A percentile compares a stretch with the other conserved stretches of the same genome.
Evolutionary conservation across 305 asterid species (phyloP).

Genomic region (Fraxinus paxiana): DNA sequence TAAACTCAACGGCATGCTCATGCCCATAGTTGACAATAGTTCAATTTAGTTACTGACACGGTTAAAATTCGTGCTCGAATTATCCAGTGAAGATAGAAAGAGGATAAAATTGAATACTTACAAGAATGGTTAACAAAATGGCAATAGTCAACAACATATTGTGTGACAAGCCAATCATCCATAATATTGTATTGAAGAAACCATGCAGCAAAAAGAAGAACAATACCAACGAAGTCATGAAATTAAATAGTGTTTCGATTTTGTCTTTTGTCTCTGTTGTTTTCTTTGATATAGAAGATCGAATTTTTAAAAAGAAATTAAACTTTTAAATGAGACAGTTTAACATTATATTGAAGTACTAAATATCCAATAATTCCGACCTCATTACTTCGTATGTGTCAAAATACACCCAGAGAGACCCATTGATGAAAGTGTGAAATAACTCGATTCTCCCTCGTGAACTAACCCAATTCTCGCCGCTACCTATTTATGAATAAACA

Average conservation of each 20-base stretch:
- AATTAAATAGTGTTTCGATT: too few relatives aligned
- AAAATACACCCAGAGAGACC: background rate
- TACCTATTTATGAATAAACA: background rate
- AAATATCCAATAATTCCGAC: background rate
- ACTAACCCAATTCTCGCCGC: background rate
- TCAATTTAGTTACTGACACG: background rate
- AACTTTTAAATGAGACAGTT: background rate
- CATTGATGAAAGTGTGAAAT: background rate
- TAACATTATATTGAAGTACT: background rate
- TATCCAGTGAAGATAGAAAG: background rate
- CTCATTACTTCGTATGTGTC: background rate
- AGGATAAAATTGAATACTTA: background rate
- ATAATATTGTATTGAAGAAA: slow-evolving; percentile 30
- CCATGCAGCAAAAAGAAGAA: slow-evolving; percentile 23
- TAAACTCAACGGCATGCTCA: background rate
- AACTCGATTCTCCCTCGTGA: background rate
- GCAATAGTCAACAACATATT: slow-evolving; percentile 27
- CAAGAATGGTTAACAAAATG: background rate
- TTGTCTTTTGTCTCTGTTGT: background rate
- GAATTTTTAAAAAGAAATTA: background rate
- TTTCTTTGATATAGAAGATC: background rate
- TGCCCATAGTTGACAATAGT: background rate
- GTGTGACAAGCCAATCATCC: slow-evolving; percentile 32
- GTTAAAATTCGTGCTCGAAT: background rate
- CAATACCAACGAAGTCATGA: slow-evolving; percentile 26